These are phyloP conservation scores for Biscutella laevigata DNA, from an alignment of 441 rosid species.

Conservation along the genomic window DNA sequence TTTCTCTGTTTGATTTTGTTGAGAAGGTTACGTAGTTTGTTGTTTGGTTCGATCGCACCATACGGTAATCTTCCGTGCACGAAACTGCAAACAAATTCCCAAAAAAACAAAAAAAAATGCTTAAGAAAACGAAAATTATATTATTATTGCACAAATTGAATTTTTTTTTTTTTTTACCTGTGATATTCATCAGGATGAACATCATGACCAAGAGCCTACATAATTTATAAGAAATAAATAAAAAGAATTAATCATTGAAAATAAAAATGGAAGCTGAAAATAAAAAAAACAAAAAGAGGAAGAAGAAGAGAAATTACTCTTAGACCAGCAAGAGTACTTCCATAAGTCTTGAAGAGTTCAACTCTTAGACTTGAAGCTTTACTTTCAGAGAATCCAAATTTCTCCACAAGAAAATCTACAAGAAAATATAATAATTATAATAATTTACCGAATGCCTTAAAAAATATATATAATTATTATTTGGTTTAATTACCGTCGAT, in stretches of 20 bases:
- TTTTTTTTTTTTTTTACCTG: too few species aligned
- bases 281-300: neutral
- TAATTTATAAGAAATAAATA: neutral
- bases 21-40: constrained; percentile 48
- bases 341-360: constrained; percentile 70
- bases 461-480: neutral
- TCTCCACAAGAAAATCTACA: constrained; percentile 63
- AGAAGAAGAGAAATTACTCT: constrained; percentile 34
- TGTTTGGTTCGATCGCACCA: constrained; percentile 52
- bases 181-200: constrained; percentile 75
- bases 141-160: too few species aligned
- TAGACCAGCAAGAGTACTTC: constrained; percentile 85
- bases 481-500: constrained; percentile 48
- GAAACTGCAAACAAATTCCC: constrained; percentile 31
- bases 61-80: constrained; percentile 91
- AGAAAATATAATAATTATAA: neutral
- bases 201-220: constrained; percentile 65
- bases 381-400: constrained; percentile 45
- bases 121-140: too few species aligned
- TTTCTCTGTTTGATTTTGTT: constrained; percentile 57
- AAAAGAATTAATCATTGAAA: neutral
- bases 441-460: neutral
- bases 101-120: neutral
- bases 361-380: constrained; percentile 52
- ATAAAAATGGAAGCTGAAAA: neutral